Base-by-base conservation (phyloP, 805 yeast genomes). In the Starmerella stellata region DNA sequence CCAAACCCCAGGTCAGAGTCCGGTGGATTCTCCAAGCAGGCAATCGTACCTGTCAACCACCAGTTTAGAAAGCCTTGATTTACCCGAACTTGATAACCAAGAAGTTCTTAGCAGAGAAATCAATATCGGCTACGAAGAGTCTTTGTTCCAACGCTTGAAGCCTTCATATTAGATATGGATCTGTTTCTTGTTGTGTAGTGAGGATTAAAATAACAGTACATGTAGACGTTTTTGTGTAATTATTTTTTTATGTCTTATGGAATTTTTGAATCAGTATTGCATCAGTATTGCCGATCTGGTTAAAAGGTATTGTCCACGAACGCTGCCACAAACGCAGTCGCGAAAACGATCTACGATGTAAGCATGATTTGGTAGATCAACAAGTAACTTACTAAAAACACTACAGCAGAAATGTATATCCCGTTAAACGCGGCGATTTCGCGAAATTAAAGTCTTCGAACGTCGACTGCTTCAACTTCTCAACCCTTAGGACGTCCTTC, bases 321-420 rank as follows among this genome's bases (percentile, higher is more conserved):
- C n/a, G n/a, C n/a, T n/a, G n/a, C n/a, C n/a, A n/a, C n/a, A n/a
- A n/a, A n/a, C n/a, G n/a, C n/a, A n/a, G n/a, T n/a, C n/a, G n/a
- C n/a, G n/a, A n/a, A n/a, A n/a, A n/a, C n/a, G n/a, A n/a, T n/a
- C n/a, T n/a, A n/a, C n/a, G n/a, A n/a, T n/a, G n/a, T n/a, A n/a
- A n/a, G n/a, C n/a, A n/a, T n/a, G n/a, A n/a, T n/a, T n/a, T n/a
- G n/a, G n/a, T n/a, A n/a, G n/a, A n/a, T n/a, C n/a, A n/a, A n/a
- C n/a, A n/a, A n/a, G n/a, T n/a, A n/a, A n/a, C n/a, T n/a, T n/a
- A n/a, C n/a, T n/a, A n/a, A n/a, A n/a, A n/a, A n/a, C n/a, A 20
- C 11, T 29, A 80, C 30, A 82, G 94, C 1, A 66, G 76, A 1
- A 87, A 78, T 36, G 62, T 75, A 3, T 82, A 82, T 53, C 58